Evolutionary conservation across 768 basidiomycete species (phyloP), one percentile per base, ranked within the genome.

Genomic region (Harrya chromipes): DNA sequence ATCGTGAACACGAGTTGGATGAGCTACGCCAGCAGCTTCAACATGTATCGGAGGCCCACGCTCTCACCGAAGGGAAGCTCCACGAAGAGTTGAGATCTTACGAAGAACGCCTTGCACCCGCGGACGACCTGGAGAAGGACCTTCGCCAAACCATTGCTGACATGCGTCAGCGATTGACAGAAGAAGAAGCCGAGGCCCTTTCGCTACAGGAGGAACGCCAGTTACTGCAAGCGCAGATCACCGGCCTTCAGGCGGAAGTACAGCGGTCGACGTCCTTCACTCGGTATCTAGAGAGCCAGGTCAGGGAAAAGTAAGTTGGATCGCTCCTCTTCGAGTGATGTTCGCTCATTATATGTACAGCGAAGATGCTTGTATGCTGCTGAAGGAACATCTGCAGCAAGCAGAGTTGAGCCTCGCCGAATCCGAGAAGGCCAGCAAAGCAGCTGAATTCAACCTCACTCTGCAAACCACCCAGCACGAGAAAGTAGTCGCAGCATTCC

Each of bases 401-500:
- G 62, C 71, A 24, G 74, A 72, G 39, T 59, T 68, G 46, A 74
- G 78, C 44, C 64, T 82, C 19, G 70, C 74, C n/a, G 73, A 69
- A 37, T 74, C 77, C 23, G 82, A 87, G 56, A 82, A 83, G 58
- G 68, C 74, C 7, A 72, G 74, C 31, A 84, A 84, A 57, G 71
- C 78, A 10, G 80, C 83, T 0, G 83, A 89, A 61, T 77, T 87
- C 46, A 82, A 81, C 49, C 74, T 87, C 44, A 79, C 79, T 43
- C 68, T 90, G 46, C 82, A 82, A 59, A 69, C 70, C 19, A 78
- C 81, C 8, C 85, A 90, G 47, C 83, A 85, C 49, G 83, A 84
- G 52, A 81, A 87, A 40, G 78, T 81, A 46, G 72, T 82, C 47
- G 60, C 77, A 9, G 75, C 79, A 41, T 73, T 88, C 27, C 79